These are phyloP conservation scores for Trichoderma sp. DNA, from an alignment of 2,329 filamentous ascomycete species.

Conservation along the genomic window DNA sequence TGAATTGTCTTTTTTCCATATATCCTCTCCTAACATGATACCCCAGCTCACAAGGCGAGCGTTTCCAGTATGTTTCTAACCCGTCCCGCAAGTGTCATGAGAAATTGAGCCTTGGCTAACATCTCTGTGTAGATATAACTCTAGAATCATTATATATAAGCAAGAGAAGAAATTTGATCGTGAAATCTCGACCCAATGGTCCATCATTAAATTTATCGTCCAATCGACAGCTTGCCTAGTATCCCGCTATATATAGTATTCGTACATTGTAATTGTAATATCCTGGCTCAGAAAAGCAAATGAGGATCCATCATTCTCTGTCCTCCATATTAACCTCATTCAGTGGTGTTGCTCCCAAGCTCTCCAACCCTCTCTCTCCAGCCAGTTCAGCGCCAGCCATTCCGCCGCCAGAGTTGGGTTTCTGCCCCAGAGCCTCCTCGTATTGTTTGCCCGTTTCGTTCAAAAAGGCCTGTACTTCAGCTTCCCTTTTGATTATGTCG, in stretches of 20 bases:
- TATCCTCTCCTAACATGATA: neutral
- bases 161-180: neutral
- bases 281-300: neutral
- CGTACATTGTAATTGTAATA: neutral
- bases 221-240: neutral
- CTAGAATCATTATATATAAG: neutral
- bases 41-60: neutral
- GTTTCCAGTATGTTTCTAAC: neutral
- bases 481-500: conserved; percentile 66
- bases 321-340: conserved; percentile 23
- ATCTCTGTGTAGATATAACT: neutral
- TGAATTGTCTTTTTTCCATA: neutral
- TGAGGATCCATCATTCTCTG: neutral
- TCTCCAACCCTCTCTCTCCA: conserved; percentile 37
- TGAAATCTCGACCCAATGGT: neutral
- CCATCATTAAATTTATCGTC: neutral
- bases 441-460: conserved; percentile 73
- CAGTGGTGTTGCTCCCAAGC: conserved; percentile 32
- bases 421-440: conserved; percentile 41
- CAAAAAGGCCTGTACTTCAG: conserved; percentile 75
- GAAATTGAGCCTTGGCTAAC: rapidly evolving
- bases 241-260: conserved; percentile 3
- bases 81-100: no score
- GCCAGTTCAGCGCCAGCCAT: conserved; percentile 27
- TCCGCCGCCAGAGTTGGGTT: conserved; percentile 16